Percentiles rank a stretch among this genome's conserved stretches.
Conservation (phyloP, 306 rosid genomes). For the Prosopis cineraria region DNA sequence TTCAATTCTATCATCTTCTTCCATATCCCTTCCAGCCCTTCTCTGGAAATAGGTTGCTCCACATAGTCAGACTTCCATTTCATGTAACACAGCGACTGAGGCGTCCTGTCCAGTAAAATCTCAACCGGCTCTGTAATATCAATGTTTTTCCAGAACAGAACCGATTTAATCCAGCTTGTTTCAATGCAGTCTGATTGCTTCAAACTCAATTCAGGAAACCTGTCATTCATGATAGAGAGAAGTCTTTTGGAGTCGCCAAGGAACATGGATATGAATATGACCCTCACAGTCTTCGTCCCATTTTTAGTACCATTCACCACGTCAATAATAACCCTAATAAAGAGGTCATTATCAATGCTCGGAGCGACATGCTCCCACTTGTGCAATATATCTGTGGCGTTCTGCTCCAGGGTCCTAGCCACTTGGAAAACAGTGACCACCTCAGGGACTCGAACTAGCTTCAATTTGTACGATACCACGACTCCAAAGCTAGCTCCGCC, state of each 20-base stretch:
- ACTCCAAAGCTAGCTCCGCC: slow-evolving; percentile 33
- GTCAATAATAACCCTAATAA: slow-evolving; percentile 3
- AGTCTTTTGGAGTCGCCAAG: background rate
- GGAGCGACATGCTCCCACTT: slow-evolving; percentile 38
- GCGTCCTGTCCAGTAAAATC: background rate
- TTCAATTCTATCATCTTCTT: background rate
- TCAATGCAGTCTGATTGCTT: background rate
- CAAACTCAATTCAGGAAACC: background rate
- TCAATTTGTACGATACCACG: slow-evolving; percentile 17
- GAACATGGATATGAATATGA: too few relatives aligned
- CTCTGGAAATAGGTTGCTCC: background rate
- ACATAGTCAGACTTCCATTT: background rate
- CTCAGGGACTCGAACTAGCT: slow-evolving; percentile 5
- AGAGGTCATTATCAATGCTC: slow-evolving; percentile 10
- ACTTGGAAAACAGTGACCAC: background rate
- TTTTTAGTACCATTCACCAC: too few relatives aligned
- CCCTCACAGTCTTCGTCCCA: background rate
- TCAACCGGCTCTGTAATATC: too few relatives aligned
- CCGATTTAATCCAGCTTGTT: background rate
- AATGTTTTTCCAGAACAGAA: background rate
- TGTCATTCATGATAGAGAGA: background rate
- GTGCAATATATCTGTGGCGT: slow-evolving; percentile 6
- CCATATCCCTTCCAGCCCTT: background rate
- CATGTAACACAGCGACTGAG: background rate
- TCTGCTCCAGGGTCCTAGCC: background rate